Evolutionary conservation across 2,329 filamentous ascomycete genomes (phyloP), one percentile per base, ranked within the genome.

Genomic region (Pseudophaeomoniella oleicola): DNA sequence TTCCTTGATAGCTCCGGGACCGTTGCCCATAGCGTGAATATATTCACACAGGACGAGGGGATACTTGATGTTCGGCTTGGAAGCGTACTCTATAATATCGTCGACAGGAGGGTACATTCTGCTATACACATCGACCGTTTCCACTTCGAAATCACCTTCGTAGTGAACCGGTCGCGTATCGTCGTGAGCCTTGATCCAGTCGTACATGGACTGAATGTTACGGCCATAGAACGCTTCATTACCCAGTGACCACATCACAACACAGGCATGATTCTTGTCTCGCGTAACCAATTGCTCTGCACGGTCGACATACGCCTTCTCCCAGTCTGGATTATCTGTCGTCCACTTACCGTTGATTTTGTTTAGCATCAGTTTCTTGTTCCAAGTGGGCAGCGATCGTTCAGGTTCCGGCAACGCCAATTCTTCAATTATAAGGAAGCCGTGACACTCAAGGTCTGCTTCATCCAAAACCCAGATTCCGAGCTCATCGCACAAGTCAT

Each of bases 201-300:
- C 57, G 45, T 76, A 75, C 79, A 84, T 84, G 19, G 70, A 72
- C 32, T 63, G 64, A 47, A 79, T 75, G 48, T 84, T 83, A 5
- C 62, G 58, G 1, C 79, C 79, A 46, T 80, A 82, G 49, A 81
- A 83, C 0, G 78, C 71, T 50, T 84, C 79, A 46, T 84, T 84
- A 0, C 79, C 80, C 0, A 84, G 60, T 33, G 73, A 78, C 80
- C 80, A 84, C 30, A 82, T 70, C 34, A 84, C 73, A 35, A 84
- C 64, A n/a, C 67, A 76, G 0, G 79, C 54, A 44, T 82, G 75
- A 39, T 83, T 78, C 55, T 81, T 81, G 52, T 83, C 78, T 12
- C 80, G 65, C 46, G 75, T 66, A 0, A 84, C 64, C 38, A 83
- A 56, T 37, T 79, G 72, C 19, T 63, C 56, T 39, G 75, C 73